phyloP scores from a whole-genome alignment of 179 eudicot species.

The Pouteria campechiana region DNA sequence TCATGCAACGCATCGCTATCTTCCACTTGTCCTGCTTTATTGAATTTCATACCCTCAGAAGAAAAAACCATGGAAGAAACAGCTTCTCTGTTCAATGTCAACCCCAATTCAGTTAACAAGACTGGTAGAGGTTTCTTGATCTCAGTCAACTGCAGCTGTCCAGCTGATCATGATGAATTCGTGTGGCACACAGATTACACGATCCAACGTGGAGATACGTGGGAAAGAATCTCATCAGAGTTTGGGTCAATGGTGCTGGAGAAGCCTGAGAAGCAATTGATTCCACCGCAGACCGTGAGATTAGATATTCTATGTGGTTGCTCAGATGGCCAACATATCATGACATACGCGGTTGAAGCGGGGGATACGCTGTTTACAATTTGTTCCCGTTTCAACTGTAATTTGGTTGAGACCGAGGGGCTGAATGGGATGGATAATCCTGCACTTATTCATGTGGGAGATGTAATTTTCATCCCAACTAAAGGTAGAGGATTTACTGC shows the following conservation, averaged over 20 bases:
- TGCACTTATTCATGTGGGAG: not conserved
- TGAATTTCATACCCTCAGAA: not conserved
- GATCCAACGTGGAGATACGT: slow-evolving; percentile 3
- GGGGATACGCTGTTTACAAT: slow-evolving; percentile 4
- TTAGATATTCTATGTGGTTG: slow-evolving; percentile 6
- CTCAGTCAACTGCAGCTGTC: slow-evolving; percentile 1
- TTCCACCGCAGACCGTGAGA: not conserved
- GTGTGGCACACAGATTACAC: slow-evolving; percentile 1
- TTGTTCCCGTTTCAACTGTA: not conserved
- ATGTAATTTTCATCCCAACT: slow-evolving; percentile 2
- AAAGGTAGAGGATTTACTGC: not conserved
- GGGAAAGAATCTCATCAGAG: not conserved
- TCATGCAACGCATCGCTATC: not conserved
- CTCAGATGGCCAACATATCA: not conserved
- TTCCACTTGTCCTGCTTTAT: not conserved
- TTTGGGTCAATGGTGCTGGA: slow-evolving; percentile 3
- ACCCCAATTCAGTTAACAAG: not conserved
- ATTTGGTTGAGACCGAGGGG: not conserved
- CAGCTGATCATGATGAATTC: not conserved
- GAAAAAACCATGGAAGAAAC: not conserved
- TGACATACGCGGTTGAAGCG: not conserved
- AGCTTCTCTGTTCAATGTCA: slow-evolving; percentile 2
- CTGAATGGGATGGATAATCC: slow-evolving; percentile 1
- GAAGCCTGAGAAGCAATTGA: not conserved
- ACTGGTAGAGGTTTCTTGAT: not conserved